Base-by-base conservation (phyloP, 108 stramenopile genomes). In the Cyclotella choctawhatcheeana region DNA sequence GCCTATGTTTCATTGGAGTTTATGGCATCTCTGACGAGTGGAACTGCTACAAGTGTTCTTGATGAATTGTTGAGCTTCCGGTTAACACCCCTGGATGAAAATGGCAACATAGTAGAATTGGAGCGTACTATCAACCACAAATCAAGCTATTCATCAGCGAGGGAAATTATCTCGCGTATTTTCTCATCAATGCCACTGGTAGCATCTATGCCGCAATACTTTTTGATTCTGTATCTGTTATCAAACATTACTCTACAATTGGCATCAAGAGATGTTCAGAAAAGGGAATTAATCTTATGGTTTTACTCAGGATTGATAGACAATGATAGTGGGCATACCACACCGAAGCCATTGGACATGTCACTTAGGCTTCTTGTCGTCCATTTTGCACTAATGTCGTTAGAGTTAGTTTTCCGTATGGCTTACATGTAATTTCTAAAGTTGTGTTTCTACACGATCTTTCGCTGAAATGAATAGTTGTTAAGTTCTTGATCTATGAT, bases 11-110 rank as follows among this genome's bases (percentile, higher is more conserved):
- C 59, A 0, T 22, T 60, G 20, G 59, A 40, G 1, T 40, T 60
- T 16, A 64, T 50, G 1, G 4, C 64, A 31, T 48, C 7, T 26
- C 25, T 50, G 0, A 24, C 63, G n/a, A 37, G 51, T 17, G 0
- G 30, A 14, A 2, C 2, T 8, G 2, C 61, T 5, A 25, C 25
- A 0, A 40, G 44, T 63, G 2, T 4, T 13, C 14, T 63, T 4
- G 29, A 48, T 63, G 27, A 53, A 4, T 54, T 72, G 3, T 50
- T 30, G 47, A 30, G 44, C 12, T 14, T 72, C 20, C 53, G 71
- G 24, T 54, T 72, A 27, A 52, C 33, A 44, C 52, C 61, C 14
- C 63, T 72, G 37, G 71, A 63, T 43, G 71, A 63, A 24, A 48
- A 29, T n/a, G 5, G 45, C 20, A 64, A 30, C 16, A 20, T 22